phyloP scores from a whole-genome alignment of 73 alveolate species.

The Paramecium primaurelia region DNA sequence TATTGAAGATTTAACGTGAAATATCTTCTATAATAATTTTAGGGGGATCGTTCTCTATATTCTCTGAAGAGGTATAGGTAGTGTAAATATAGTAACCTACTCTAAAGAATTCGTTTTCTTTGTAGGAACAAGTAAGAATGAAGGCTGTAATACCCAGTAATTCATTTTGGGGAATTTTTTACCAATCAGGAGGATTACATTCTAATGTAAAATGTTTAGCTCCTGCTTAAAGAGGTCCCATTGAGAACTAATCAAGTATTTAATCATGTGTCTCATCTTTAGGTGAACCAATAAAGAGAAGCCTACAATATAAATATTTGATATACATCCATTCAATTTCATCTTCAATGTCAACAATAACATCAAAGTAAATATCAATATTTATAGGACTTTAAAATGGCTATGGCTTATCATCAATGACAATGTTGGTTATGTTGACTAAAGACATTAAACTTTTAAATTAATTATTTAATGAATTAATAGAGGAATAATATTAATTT shows the following conservation, averaged over 20 bases:
- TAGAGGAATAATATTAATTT: neutral
- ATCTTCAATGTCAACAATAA: constrained; percentile 70
- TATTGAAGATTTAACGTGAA: constrained; percentile 83
- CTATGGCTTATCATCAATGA: constrained; percentile 80
- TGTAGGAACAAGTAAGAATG: constrained; percentile 90
- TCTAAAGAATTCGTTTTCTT: constrained; percentile 92
- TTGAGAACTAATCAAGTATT: constrained; percentile 87
- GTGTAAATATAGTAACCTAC: constrained; percentile 97
- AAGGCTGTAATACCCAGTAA: constrained; percentile 96
- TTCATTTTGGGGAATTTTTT: constrained; percentile 82
- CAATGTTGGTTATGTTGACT: constrained; percentile 89
- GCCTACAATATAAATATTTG: neutral
- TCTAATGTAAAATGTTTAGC: constrained; percentile 86
- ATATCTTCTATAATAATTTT: constrained; percentile 77
- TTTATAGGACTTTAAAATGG: constrained; percentile 82
- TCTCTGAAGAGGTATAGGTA: constrained; percentile 86
- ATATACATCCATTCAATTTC: constrained; percentile 86
- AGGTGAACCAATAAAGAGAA: constrained; percentile 94
- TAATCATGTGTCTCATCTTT: constrained; percentile 87
- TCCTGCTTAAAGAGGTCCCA: constrained; percentile 87
- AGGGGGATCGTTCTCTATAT: constrained; percentile 93
- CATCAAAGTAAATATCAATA: constrained; percentile 91
- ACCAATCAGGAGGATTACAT: constrained; percentile 91
- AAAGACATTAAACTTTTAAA: constrained; percentile 74
- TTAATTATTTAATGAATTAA: constrained; percentile 2